phyloP scores from a whole-genome alignment of 306 rosid genomes.

The Sphenostylis stenocarpa region DNA sequence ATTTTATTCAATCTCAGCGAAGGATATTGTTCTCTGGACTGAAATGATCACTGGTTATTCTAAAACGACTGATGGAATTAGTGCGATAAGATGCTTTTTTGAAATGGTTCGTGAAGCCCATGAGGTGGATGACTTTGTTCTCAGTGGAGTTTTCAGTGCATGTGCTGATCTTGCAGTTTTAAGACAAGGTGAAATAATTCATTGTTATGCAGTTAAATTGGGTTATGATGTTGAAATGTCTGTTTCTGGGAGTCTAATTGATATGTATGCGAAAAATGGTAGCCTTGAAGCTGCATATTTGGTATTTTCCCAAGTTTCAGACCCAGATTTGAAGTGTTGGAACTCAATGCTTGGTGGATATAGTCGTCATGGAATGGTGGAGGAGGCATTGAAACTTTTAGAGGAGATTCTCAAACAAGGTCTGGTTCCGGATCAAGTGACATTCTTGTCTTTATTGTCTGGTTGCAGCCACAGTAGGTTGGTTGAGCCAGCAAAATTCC shows the following conservation, averaged over 20 bases:
- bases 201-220: slow-evolving; percentile 61
- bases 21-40: slow-evolving; percentile 85
- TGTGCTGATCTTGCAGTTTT: slow-evolving; percentile 76
- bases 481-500: slow-evolving; percentile 55
- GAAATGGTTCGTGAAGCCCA: slow-evolving; percentile 59
- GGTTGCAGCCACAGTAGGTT: slow-evolving; percentile 69
- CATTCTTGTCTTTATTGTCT: slow-evolving; percentile 71
- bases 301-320: slow-evolving; percentile 54
- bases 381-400: slow-evolving; percentile 62
- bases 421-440: slow-evolving; percentile 66
- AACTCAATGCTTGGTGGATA: slow-evolving; percentile 94
- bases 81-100: slow-evolving; percentile 52
- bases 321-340: slow-evolving; percentile 83
- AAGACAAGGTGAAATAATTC: slow-evolving; percentile 82
- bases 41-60: slow-evolving; percentile 76
- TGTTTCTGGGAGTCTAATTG: slow-evolving; percentile 78
- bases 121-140: slow-evolving; percentile 60
- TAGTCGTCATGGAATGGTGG: slow-evolving; percentile 73
- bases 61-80: slow-evolving; percentile 52
- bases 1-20: slow-evolving; percentile 51
- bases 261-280: slow-evolving; percentile 89
- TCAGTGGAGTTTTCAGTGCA: slow-evolving; percentile 69
- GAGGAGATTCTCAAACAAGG: slow-evolving; percentile 56
- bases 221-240: slow-evolving; percentile 64
- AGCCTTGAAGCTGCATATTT: slow-evolving; percentile 52